Percentiles rank a stretch among this genome's conserved stretches.
phyloP scores from a whole-genome alignment of 2,329 filamentous ascomycete genomes.

The Paecilomyces sp. region DNA sequence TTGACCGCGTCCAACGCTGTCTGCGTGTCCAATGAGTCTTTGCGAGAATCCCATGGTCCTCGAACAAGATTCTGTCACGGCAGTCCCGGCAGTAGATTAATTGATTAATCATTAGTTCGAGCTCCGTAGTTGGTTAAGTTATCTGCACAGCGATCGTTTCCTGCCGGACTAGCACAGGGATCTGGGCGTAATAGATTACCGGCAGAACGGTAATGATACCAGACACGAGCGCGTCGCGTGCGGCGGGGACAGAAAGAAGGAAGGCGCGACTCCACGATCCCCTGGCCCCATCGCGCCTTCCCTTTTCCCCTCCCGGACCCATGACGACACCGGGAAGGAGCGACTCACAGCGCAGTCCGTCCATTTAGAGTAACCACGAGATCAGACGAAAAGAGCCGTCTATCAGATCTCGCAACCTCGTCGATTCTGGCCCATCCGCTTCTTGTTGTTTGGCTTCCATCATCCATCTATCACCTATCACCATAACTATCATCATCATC shows the following conservation, averaged over 20 bases:
- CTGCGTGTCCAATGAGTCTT: background rate
- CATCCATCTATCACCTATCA: background rate
- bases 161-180: background rate
- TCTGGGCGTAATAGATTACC: background rate
- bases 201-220: background rate
- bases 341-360: background rate
- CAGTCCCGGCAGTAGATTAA: too few relatives aligned
- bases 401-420: background rate
- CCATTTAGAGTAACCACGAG: background rate
- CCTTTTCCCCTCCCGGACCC: background rate
- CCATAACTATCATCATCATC: background rate
- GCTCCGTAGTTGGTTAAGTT: too few relatives aligned
- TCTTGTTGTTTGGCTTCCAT: too few relatives aligned
- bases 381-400: background rate
- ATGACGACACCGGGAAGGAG: background rate
- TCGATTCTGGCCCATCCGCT: too few relatives aligned
- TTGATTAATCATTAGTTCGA: too few relatives aligned
- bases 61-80: background rate
- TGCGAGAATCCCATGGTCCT: background rate
- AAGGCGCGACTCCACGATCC: background rate
- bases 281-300: background rate
- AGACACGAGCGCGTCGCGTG: background rate
- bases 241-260: background rate
- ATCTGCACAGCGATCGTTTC: background rate
- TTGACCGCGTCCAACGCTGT: background rate